Conservation (phyloP, 495 filamentous ascomycete species). For the Xanthoparmelia taractica region DNA sequence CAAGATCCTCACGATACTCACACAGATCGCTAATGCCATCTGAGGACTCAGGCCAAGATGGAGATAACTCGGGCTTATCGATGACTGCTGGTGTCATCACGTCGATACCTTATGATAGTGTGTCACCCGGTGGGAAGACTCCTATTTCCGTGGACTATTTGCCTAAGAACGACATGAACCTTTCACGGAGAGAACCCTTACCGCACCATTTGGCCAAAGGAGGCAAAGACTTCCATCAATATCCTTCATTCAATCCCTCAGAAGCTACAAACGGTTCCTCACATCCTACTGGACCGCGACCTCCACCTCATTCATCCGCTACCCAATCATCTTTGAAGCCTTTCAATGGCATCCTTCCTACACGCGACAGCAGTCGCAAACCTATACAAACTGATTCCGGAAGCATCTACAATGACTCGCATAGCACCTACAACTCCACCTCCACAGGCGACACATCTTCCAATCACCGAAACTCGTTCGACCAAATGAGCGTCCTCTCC, state of each 20-base stretch:
- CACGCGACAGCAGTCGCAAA: slow-evolving; percentile 59
- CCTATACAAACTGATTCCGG: slow-evolving; percentile 56
- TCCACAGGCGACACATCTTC: slow-evolving; percentile 59
- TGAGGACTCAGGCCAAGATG: slow-evolving; percentile 46
- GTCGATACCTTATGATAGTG: slow-evolving; percentile 78
- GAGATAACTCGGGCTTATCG: slow-evolving; percentile 52
- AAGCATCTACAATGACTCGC: slow-evolving; percentile 42
- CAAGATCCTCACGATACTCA: slow-evolving; percentile 71
- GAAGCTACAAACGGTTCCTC: slow-evolving; percentile 41
- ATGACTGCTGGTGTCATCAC: slow-evolving; percentile 81
- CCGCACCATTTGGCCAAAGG: slow-evolving; percentile 76
- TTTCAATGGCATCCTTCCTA: slow-evolving; percentile 31
- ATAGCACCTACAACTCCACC: slow-evolving; percentile 58
- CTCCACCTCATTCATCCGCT: slow-evolving; percentile 52
- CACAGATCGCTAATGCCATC: slow-evolving; percentile 72
- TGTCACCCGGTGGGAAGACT: slow-evolving; percentile 50
- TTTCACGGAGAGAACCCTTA: slow-evolving; percentile 58
- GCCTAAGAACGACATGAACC: slow-evolving; percentile 58
- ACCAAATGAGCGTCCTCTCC: slow-evolving; percentile 59
- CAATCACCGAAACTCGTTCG: slow-evolving; percentile 62
- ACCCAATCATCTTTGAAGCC: slow-evolving; percentile 58
- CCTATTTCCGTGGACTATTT: slow-evolving; percentile 73
- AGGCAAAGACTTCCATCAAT: slow-evolving; percentile 80
- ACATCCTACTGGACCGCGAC: slow-evolving; percentile 59
- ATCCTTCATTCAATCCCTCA: slow-evolving; percentile 62